Conservation (phyloP, 2,329 filamentous ascomycete species). For the Pseudogymnoascus sp. region DNA sequence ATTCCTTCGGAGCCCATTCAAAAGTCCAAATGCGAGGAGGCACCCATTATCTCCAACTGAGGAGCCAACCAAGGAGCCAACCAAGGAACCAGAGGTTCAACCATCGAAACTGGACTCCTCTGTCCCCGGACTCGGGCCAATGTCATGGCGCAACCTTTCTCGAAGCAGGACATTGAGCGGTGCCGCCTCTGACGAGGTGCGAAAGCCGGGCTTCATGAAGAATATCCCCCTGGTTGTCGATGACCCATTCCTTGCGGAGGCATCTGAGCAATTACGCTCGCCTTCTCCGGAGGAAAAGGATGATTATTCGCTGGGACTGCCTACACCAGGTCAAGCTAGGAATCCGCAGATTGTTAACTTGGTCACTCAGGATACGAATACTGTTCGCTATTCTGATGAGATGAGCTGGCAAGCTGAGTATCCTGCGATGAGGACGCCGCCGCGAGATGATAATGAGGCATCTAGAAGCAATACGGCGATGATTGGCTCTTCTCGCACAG, state of each 20-base stretch:
- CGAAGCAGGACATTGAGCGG: neutral
- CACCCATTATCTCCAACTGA: conserved; percentile 13
- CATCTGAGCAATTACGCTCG: conserved; percentile 10
- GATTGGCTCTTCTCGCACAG: neutral
- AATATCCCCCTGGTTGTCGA: neutral
- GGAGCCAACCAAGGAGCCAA: neutral
- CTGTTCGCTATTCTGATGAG: conserved; percentile 7
- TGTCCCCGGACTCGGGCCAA: neutral
- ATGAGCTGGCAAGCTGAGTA: conserved; percentile 13
- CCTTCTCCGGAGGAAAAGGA: conserved; percentile 20
- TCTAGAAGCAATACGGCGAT: neutral
- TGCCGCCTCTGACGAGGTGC: conserved; percentile 9
- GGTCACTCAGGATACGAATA: neutral
- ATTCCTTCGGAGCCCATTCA: conserved; percentile 28
- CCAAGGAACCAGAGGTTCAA: neutral
- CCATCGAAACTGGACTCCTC: neutral
- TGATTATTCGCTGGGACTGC: conserved; percentile 20
- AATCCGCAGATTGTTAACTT: conserved; percentile 12
- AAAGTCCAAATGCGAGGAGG: conserved; percentile 23
- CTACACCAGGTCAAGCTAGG: conserved; percentile 12
- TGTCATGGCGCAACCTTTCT: neutral
- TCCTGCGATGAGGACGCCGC: neutral
- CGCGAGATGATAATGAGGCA: neutral
- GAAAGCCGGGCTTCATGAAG: neutral
- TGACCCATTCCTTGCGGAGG: conserved; percentile 20